Evolutionary conservation across 2,329 filamentous ascomycete genomes (phyloP), one percentile per base, ranked within the genome.

Genomic region (Xylariaceae sp.): DNA sequence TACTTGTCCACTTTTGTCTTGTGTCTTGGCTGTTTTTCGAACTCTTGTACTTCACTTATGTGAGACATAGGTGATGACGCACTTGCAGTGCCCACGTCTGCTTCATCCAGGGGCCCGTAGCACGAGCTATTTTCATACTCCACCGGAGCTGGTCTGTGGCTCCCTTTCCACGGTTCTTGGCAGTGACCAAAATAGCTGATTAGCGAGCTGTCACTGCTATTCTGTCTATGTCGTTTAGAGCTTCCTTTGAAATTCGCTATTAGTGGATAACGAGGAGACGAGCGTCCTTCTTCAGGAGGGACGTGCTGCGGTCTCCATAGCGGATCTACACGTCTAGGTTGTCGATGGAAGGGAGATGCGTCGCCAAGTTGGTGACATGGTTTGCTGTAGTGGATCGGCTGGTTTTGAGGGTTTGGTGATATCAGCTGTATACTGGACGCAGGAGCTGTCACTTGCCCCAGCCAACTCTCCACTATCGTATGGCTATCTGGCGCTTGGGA

Each of bases 1-100:
- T 87, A 87, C 27, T 76, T 79, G 61, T 83, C 78, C 20, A 75
- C 70, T 44, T 75, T 78, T 13, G 82, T 86, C 67, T 81, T 88
- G 58, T 78, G 73, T 26, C 85, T 77, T 15, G 77, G 69, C 39
- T 73, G 73, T 61, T 76, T 83, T 49, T 81, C 76, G 50, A 79
- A 85, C 11, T 59, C 33, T 10, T 27, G 37, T 44, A 48, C 30
- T 21, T 43, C 21, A 21, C 50, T 44, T 15, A 36, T 18, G 33
- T 46, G 50, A 40, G 57, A 55, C 32, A 57, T 51, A 2, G 53
- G 59, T 26, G 60, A 65, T 20, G 52, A 63, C 48, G 49, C 56
- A 33, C 51, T 58, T 39, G 35, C 30, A 42, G 43, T 40, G 29
- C 20, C 48, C 35, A 48, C 32, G 44, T 46, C 50, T 18, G 44